Evolutionary conservation across 2,329 filamentous ascomycete species (phyloP), one percentile per base, ranked within the genome.

Genomic region (Aspergillus oerlinghausenensis): DNA sequence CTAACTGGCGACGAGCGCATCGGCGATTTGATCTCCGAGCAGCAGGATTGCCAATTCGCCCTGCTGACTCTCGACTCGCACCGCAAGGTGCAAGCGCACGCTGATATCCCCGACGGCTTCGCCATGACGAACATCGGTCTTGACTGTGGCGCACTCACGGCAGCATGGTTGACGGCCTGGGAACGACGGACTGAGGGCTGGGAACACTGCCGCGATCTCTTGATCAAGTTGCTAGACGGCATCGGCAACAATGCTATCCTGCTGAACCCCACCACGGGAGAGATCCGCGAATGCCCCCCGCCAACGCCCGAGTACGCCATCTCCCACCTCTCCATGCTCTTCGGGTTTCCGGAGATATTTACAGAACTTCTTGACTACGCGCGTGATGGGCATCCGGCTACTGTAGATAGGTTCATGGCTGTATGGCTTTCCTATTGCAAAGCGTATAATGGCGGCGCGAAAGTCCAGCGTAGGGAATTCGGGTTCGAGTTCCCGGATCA

Each of bases 91-190:
- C 81, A 82, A 11, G 79, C 73, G 17, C 79, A 83, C 51, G 76
- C 72, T 5, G 71, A 73, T 8, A 74, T 67, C 7, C 74, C 63
- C 17, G 75, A 81, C 0, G 77, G 80, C 43, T 77, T 84, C 8
- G 77, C 80, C 38, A 73, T 86, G 3, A 17, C 32, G 32, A 38
- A 38, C 14, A 38, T 38, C 32, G 83, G 83, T 2, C 84, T 83
- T 0, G 84, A 86, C 62, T 86, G 82, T 81, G 78, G 79, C 0
- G 80, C 80, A 0, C 71, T 86, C 1, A 83, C 83, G 0, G 78
- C 79, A 2, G 78, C 77, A 0, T 86, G 83, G 80, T 74, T 86
- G 0, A 76, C 85, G 1, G 84, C 84, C 56, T 86, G 81, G 80
- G 84, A 86, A 64, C 77, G 83, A 0, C 79, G 79, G 1, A 81